Evolutionary conservation across 306 rosid species (phyloP).

Genomic region (Casuarina equisetifolia): DNA sequence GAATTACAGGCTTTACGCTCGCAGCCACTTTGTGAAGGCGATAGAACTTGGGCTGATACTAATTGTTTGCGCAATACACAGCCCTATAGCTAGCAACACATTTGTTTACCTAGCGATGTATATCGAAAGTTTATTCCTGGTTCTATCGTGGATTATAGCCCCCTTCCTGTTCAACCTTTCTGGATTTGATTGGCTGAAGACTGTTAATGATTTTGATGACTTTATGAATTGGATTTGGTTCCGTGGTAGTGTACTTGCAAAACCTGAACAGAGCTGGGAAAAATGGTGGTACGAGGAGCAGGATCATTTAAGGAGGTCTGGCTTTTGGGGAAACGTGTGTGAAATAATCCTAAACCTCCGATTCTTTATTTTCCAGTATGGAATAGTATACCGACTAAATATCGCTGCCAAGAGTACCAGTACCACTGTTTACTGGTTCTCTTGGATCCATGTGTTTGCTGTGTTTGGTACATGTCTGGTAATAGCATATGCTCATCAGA

Average conservation of each 20-base stretch:
- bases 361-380: conserved; percentile 81
- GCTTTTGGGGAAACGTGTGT: conserved; percentile 71
- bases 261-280: conserved; percentile 95
- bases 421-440: conserved; percentile 64
- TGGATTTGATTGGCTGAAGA: conserved; percentile 92
- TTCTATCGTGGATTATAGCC: conserved; percentile 74
- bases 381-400: conserved; percentile 66
- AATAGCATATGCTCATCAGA: conserved; percentile 53
- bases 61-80: conserved; percentile 59
- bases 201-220: conserved; percentile 75
- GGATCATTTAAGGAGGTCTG: conserved; percentile 73
- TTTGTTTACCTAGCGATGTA: conserved; percentile 78
- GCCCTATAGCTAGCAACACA: conserved; percentile 51
- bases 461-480: conserved; percentile 53
- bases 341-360: conserved; percentile 78
- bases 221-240: conserved; percentile 82
- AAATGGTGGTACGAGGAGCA: conserved; percentile 96
- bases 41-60: conserved; percentile 81
- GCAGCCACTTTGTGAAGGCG: conserved; percentile 93
- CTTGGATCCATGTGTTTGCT: conserved; percentile 72
- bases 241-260: conserved; percentile 73
- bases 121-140: conserved; percentile 78
- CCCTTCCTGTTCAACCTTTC: conserved; percentile 85
- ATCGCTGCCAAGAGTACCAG: conserved; percentile 70
- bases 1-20: conserved; percentile 83